A percentile compares a stretch with the other conserved stretches of the same genome.
Evolutionary conservation across 768 basidiomycete species (phyloP).

Genomic region (Rhizopogon vulgaris): DNA sequence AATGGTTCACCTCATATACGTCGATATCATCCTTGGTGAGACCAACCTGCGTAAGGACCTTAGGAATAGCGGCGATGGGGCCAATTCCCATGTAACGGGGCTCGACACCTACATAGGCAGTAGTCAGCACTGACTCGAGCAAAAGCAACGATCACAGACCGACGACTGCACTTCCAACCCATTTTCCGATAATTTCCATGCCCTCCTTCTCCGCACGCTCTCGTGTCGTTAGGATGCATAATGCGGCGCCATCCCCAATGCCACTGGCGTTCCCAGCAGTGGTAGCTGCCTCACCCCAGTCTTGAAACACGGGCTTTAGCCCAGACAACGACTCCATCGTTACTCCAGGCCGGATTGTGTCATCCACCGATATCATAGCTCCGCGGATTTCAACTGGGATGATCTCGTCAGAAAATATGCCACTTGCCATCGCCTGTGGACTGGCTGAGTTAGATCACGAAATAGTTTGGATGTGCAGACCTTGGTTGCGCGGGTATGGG

Average conservation of each 20-base stretch:
- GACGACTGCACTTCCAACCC: conserved; percentile 69
- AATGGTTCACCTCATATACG: conserved; percentile 57
- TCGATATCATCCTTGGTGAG: conserved; percentile 69
- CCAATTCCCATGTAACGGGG: conserved; percentile 76
- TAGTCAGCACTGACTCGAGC: background rate
- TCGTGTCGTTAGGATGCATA: conserved; percentile 79
- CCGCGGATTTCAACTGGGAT: conserved; percentile 78
- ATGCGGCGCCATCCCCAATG: conserved; percentile 88
- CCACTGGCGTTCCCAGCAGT: conserved; percentile 87
- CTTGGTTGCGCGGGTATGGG: conserved; percentile 73
- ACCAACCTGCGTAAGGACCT: conserved; percentile 53
- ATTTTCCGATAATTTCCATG: conserved; percentile 79
- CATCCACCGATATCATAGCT: conserved; percentile 61
- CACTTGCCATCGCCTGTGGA: conserved; percentile 53
- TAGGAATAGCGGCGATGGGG: conserved; percentile 68
- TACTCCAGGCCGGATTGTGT: conserved; percentile 83
- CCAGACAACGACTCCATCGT: conserved; percentile 69
- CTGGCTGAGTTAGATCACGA: background rate
- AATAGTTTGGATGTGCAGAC: conserved; percentile 25
- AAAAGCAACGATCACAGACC: conserved; percentile 37
- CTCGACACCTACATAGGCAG: conserved; percentile 51
- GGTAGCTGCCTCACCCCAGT: conserved; percentile 65
- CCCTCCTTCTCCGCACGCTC: conserved; percentile 70
- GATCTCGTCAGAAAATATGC: conserved; percentile 84
- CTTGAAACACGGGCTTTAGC: conserved; percentile 83